Conservation (phyloP, 1,139 yeast species). For the Hyphopichia pseudoburtonii region DNA sequence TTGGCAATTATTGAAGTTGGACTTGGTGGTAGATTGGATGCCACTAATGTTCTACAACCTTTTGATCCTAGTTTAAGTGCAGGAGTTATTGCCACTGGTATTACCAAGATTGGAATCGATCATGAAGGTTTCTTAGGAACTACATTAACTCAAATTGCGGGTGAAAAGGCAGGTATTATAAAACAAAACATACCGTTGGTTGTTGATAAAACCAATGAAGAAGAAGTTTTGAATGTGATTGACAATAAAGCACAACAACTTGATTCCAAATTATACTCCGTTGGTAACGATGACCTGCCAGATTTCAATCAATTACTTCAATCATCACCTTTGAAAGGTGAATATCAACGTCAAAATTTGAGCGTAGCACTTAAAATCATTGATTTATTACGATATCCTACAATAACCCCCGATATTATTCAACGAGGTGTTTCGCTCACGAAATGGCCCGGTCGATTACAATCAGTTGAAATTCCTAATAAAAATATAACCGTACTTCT, state of each 20-base stretch:
- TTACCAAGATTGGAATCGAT: slow-evolving; percentile 83
- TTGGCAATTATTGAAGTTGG: slow-evolving; percentile 89
- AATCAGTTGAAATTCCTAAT: slow-evolving; percentile 31
- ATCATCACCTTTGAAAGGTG: slow-evolving; percentile 63
- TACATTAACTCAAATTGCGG: slow-evolving; percentile 62
- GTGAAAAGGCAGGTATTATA: slow-evolving; percentile 82
- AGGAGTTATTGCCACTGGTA: slow-evolving; percentile 65
- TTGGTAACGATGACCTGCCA: slow-evolving; percentile 9
- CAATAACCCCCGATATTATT: slow-evolving; percentile 33
- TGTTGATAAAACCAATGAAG: slow-evolving; percentile 67
- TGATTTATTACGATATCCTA: slow-evolving; percentile 31
- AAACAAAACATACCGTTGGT: slow-evolving; percentile 62
- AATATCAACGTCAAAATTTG: slow-evolving; percentile 69
- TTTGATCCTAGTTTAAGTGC: slow-evolving; percentile 16
- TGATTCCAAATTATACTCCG: slow-evolving; percentile 18
- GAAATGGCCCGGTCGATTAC: slow-evolving; percentile 67
- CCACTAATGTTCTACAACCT: slow-evolving; percentile 65
- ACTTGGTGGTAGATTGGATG: slow-evolving; percentile 83
- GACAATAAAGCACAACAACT: slow-evolving; percentile 16
- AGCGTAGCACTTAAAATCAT: slow-evolving; percentile 66
- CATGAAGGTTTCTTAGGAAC: slow-evolving; percentile 76
- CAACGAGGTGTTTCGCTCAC: slow-evolving; percentile 51
- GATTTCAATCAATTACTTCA: slow-evolving; percentile 14
- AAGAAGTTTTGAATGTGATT: slow-evolving; percentile 49
- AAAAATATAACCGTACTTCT: slow-evolving; percentile 44